Base-by-base conservation (phyloP, 805 yeast genomes). In the Metschnikowia chrysomelidarum region DNA sequence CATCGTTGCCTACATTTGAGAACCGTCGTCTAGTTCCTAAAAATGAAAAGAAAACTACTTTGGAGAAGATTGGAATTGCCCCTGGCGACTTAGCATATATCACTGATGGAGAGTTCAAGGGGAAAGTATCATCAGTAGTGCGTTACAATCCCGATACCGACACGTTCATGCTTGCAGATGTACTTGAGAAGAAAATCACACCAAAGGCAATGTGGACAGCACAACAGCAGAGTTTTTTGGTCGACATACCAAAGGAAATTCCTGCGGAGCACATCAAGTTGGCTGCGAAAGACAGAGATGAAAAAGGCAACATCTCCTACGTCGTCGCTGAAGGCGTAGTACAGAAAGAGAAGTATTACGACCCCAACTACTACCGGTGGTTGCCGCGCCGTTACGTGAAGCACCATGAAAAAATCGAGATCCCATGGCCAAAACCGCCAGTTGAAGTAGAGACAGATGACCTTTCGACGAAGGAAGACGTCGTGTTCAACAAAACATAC, bases 401-500 rank as follows among this genome's bases (percentile, higher is more conserved):
- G 44, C 80, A 84, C 47, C 80, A 82, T 49, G 76, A 74, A 26
- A 73, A 78, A 34, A 65, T 87, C 34, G 75, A 79, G 16, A 80
- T 89, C 32, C 97, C 97, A 35, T 91, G 95, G 95, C 96, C 96
- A 24, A 73, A 76, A 49, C 89, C 93, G 2, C 61, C 66, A 12
- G 41, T 44, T 21, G 78, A 70, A 19, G 47, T 51, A 0, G 75
- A 75, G 44, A 87, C 80, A 46, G 80, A 79, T 32, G 62, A 55
- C 19, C 66, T 76, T 44, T 75, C 80, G 3, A 85, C 95, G 1
- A 56, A 60, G 5, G 71, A 74, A 19, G 75, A 67, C 7, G 60
- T 65, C 2, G 87, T 76, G 2, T 75, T 79, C 43, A 85, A 78
- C 49, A 82, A 87, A 57, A 79, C 96, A 4, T 84, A 70, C 59